These are phyloP conservation scores for Rhynchosporium graminicola DNA, from an alignment of 2,329 filamentous ascomycete species.

Conservation along the genomic window DNA sequence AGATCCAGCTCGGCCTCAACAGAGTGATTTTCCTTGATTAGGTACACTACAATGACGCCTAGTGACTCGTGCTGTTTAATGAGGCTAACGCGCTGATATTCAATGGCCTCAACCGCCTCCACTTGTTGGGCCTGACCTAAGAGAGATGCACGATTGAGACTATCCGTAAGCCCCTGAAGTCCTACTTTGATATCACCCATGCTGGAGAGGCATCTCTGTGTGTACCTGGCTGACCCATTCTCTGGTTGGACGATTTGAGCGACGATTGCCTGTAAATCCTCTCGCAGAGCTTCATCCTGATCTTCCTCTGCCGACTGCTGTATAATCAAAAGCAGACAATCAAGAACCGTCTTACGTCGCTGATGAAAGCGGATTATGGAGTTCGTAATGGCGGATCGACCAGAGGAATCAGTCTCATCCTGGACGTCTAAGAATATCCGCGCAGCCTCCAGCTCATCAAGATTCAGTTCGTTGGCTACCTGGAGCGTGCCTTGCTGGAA, in stretches of 20 bases:
- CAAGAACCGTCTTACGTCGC: conserved; percentile 77
- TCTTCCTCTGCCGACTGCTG: conserved; percentile 53
- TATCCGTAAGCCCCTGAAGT: conserved; percentile 75
- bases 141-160: conserved; percentile 71
- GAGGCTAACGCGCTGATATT: conserved; percentile 78
- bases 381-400: conserved; percentile 73
- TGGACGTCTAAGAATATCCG: conserved; percentile 73
- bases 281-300: conserved; percentile 42
- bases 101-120: conserved; percentile 74
- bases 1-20: conserved; percentile 70
- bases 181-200: conserved; percentile 78
- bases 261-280: conserved; percentile 58
- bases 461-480: conserved; percentile 82
- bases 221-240: conserved; percentile 55
- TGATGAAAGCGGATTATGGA: conserved; percentile 88
- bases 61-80: conserved; percentile 88
- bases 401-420: conserved; percentile 66
- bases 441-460: conserved; percentile 87
- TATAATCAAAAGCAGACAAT: conserved; percentile 79
- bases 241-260: conserved; percentile 50
- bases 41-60: conserved; percentile 74
- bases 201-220: conserved; percentile 71
- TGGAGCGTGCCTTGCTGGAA: conserved; percentile 82
- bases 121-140: conserved; percentile 64
- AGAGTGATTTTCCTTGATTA: conserved; percentile 75